phyloP scores from a whole-genome alignment of 139 green algal species.

The Chlorella sp. region DNA sequence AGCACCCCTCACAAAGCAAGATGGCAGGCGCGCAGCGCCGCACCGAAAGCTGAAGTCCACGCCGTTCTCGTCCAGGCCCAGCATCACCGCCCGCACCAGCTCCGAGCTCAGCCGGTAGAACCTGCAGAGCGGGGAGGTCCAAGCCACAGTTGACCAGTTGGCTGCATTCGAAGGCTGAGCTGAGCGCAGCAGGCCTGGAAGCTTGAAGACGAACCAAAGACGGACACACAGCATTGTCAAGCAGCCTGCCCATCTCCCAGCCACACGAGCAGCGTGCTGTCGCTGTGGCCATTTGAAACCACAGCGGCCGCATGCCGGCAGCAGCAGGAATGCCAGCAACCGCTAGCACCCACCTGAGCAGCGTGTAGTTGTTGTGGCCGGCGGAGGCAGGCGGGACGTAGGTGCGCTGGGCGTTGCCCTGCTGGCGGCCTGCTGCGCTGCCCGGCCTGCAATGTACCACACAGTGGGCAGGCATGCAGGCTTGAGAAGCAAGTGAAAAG shows the following conservation, averaged over 20 bases:
- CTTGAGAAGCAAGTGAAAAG: no score
- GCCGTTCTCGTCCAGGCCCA: slow-evolving; percentile 43
- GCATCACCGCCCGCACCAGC: slow-evolving; percentile 51
- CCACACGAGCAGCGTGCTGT: no score
- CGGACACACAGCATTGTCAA: no score
- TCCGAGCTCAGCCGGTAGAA: slow-evolving; percentile 58
- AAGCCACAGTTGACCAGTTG: no score
- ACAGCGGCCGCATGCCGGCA: no score
- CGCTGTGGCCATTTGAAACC: no score
- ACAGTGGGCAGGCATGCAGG: no score
- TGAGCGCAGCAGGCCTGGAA: neutral
- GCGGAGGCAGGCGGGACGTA: slow-evolving; percentile 56
- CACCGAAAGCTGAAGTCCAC: slow-evolving; percentile 68
- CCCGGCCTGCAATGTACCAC: neutral
- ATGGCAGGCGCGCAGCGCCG: neutral
- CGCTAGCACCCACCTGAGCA: slow-evolving; percentile 69
- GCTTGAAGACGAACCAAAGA: no score
- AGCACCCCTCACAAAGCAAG: no score
- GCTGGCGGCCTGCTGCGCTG: neutral
- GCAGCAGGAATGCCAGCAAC: no score
- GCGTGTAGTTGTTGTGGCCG: slow-evolving; percentile 58
- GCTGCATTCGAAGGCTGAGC: no score
- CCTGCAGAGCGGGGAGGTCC: neutral
- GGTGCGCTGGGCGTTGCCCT: slow-evolving; percentile 8
- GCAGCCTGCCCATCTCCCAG: neutral